A percentile compares a stretch with the other conserved stretches of the same genome.
These are phyloP conservation scores for Botrytis cinerea DNA, from an alignment of 2,329 filamentous ascomycete genomes.

Conservation along the genomic window DNA sequence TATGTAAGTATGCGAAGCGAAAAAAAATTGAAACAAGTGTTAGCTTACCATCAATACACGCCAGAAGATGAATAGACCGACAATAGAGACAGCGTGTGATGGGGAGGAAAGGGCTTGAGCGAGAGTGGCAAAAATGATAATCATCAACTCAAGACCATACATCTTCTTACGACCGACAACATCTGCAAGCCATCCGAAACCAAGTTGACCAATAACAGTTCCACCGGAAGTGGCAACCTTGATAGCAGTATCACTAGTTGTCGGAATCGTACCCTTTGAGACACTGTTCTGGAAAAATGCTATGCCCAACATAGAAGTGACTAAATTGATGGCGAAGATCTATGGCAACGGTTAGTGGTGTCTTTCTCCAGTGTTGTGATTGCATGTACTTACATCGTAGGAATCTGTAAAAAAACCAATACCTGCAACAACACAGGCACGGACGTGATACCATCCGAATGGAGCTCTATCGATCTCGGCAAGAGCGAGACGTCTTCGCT, in stretches of 20 bases:
- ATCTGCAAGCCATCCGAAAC: slow-evolving; percentile 79
- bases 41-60: slow-evolving; percentile 66
- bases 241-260: slow-evolving; percentile 73
- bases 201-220: slow-evolving; percentile 79
- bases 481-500: slow-evolving; percentile 76
- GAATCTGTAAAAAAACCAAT: slow-evolving; percentile 89
- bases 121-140: slow-evolving; percentile 78
- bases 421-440: slow-evolving; percentile 74
- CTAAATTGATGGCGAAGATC: slow-evolving; percentile 41
- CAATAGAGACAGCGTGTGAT: slow-evolving; percentile 63
- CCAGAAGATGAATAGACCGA: slow-evolving; percentile 77
- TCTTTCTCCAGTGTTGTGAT: slow-evolving; percentile 42
- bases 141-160: slow-evolving; percentile 77
- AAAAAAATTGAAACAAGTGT: too few relatives aligned
- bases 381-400: slow-evolving; percentile 69
- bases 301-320: slow-evolving; percentile 40
- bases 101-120: slow-evolving; percentile 67
- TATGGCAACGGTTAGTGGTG: slow-evolving; percentile 30
- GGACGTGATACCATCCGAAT: slow-evolving; percentile 79
- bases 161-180: slow-evolving; percentile 73
- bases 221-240: slow-evolving; percentile 83
- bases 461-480: slow-evolving; percentile 80
- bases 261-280: slow-evolving; percentile 58
- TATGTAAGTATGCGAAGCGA: slow-evolving; percentile 40
- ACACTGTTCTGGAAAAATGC: slow-evolving; percentile 36